A percentile compares a stretch with the other conserved stretches of the same genome.
phyloP scores from a whole-genome alignment of 179 eudicot genomes.

The Beta lomatogona region DNA sequence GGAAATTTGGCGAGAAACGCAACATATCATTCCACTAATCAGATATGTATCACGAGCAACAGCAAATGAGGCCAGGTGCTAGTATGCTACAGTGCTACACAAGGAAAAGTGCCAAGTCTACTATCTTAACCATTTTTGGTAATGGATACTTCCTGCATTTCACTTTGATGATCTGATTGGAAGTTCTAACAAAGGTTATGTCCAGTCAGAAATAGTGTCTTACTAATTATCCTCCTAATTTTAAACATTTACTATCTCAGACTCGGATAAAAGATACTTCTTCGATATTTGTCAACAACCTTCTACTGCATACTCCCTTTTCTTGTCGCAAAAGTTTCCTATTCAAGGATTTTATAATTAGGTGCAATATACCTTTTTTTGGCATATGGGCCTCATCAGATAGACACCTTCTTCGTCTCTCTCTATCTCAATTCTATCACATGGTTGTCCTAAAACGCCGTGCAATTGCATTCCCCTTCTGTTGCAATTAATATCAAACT shows the following conservation, averaged over 20 bases:
- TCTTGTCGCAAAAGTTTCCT: too few relatives aligned
- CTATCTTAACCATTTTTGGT: neutral
- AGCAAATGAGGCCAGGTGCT: neutral
- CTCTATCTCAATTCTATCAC: too few relatives aligned
- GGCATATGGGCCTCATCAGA: too few relatives aligned
- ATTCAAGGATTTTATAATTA: too few relatives aligned
- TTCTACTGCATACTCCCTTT: too few relatives aligned
- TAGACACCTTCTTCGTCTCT: too few relatives aligned
- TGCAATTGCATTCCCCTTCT: too few relatives aligned
- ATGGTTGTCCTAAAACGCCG: too few relatives aligned
- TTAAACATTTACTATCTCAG: neutral
- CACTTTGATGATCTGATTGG: neutral
- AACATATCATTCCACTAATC: neutral
- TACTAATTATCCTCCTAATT: neutral
- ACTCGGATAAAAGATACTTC: too few relatives aligned
- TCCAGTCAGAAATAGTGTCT: too few relatives aligned
- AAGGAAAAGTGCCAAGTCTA: neutral
- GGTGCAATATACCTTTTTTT: too few relatives aligned
- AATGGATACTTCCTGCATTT: neutral
- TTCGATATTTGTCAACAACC: neutral
- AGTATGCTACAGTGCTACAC: neutral
- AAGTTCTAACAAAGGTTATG: neutral
- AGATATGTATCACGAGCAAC: slow-evolving; percentile 4
- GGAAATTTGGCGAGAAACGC: neutral
- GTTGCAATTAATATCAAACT: too few relatives aligned